phyloP scores from a whole-genome alignment of 371 early-diverging fungal species.

The Encephalitozoon romaleae region DNA sequence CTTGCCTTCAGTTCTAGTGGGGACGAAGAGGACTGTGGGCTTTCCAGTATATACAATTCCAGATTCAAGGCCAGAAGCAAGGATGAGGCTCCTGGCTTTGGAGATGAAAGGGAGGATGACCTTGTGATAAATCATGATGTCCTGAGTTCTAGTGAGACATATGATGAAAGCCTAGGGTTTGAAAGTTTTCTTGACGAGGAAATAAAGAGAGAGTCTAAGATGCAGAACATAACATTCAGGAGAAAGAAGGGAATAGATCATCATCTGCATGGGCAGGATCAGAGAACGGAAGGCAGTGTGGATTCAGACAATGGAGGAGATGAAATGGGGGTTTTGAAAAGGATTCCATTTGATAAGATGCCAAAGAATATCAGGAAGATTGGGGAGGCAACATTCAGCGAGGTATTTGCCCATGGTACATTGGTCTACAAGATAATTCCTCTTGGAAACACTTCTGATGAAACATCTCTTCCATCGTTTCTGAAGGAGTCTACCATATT shows the following conservation, averaged over 20 bases:
- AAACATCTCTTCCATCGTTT: conserved; percentile 17
- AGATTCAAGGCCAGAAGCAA: not conserved
- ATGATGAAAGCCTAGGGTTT: not conserved
- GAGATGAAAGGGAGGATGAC: not conserved
- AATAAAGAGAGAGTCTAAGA: no score
- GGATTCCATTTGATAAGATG: not conserved
- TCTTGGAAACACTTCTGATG: not conserved
- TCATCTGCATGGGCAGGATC: not conserved
- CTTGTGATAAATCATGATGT: not conserved
- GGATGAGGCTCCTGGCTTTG: not conserved
- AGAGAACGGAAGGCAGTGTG: not conserved
- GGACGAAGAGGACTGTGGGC: not conserved
- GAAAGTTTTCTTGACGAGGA: not conserved
- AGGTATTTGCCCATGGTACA: conserved; percentile 36
- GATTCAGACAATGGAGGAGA: not conserved
- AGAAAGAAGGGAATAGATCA: not conserved
- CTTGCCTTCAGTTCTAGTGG: not conserved
- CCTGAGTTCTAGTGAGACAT: not conserved
- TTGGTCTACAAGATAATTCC: conserved; percentile 54
- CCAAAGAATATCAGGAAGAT: conserved; percentile 44
- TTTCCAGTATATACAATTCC: not conserved
- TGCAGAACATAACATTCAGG: conserved; percentile 1
- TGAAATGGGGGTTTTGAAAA: not conserved
- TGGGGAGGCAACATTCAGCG: conserved; percentile 56
- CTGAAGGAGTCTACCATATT: conserved; percentile 36